Base-by-base conservation (phyloP, 495 filamentous ascomycete species). In the Aspergillus funiculosus region DNA sequence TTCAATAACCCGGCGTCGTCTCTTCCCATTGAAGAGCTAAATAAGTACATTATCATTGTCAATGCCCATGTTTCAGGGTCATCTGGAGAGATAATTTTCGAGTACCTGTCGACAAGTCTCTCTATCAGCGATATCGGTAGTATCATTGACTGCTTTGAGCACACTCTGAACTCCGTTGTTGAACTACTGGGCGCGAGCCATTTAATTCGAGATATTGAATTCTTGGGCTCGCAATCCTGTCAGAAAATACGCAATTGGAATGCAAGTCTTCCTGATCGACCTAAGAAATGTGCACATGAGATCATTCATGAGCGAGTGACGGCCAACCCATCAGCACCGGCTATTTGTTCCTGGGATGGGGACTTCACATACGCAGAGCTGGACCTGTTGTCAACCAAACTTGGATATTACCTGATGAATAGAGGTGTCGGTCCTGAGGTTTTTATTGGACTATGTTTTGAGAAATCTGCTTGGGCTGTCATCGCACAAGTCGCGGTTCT, bases 391-490 rank as follows among this genome's bases (percentile, higher is more conserved):
- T 60, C 74, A 11, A 48, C 13, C 6, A 48, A 40, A 14, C 45
- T 48, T 25, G 45, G 36, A 0, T 10, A 35, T 6, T 22, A 40
- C 8, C 20, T 48, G 14, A 27, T 24, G 10, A 15, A 25, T 2
- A 29, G 15, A 5, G 77, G 76, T 14, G 60, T 79, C 11, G 58
- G 48, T 9, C 62, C 63, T 0, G 71, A 74, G 36, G 51, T 51
- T 0, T 57, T 75, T 11, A 74, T 83, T 8, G 74, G 74, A 4
- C 38, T 83, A 1, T 78, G 62, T 29, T 80, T 81, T 19, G 75
- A 80, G 22, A 81, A 80, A 51, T 78, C 75, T 0, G 64, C 63
- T 0, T 81, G 74, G 76, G 65, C 69, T 9, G 47, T 76, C 5
- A 63, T 83, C 20, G 60, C 76, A 1, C 68, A 75, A 50, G 47